Percentiles rank a stretch among this genome's conserved stretches.
These are phyloP conservation scores for Ustilago nuda DNA, from an alignment of 1,284 basidiomycete genomes.

Conservation along the genomic window DNA sequence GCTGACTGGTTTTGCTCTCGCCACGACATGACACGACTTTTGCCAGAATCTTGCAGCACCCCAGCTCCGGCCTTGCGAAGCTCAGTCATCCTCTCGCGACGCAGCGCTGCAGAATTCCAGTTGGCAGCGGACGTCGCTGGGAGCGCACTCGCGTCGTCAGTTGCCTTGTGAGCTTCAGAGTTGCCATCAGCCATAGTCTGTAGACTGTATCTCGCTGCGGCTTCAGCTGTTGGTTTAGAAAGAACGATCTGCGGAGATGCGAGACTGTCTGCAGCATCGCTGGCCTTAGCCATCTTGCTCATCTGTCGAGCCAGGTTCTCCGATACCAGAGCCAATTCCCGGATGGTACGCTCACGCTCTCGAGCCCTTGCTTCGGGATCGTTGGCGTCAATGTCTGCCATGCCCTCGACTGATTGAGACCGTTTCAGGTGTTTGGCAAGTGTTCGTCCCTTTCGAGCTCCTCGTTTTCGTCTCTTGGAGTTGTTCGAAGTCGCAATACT, in stretches of 20 bases:
- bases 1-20: slow-evolving; percentile 53
- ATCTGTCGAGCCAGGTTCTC: slow-evolving; percentile 58
- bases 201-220: slow-evolving; percentile 39
- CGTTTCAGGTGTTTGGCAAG: slow-evolving; percentile 58
- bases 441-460: slow-evolving; percentile 56
- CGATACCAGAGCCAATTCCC: slow-evolving; percentile 54
- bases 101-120: slow-evolving; percentile 49
- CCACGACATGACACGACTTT: slow-evolving; percentile 52
- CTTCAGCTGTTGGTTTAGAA: slow-evolving; percentile 47
- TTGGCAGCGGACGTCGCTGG: slow-evolving; percentile 16
- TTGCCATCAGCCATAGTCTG: slow-evolving; percentile 25
- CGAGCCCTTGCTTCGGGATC: slow-evolving; percentile 32
- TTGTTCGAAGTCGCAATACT: slow-evolving; percentile 44
- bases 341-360: slow-evolving; percentile 48
- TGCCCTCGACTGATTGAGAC: slow-evolving; percentile 52
- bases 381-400: slow-evolving; percentile 27
- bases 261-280: slow-evolving; percentile 26
- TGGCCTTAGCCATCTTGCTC: slow-evolving; percentile 54
- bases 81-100: slow-evolving; percentile 56
- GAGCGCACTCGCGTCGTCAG: not conserved
- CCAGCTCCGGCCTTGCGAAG: slow-evolving; percentile 35
- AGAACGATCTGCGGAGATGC: slow-evolving; percentile 24
- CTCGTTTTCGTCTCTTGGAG: slow-evolving; percentile 56
- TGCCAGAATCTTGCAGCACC: slow-evolving; percentile 36
- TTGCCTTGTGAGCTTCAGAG: slow-evolving; percentile 1